These are phyloP conservation scores for Blastobotrys attinorum DNA, from an alignment of 805 yeast genomes.

Conservation along the genomic window DNA sequence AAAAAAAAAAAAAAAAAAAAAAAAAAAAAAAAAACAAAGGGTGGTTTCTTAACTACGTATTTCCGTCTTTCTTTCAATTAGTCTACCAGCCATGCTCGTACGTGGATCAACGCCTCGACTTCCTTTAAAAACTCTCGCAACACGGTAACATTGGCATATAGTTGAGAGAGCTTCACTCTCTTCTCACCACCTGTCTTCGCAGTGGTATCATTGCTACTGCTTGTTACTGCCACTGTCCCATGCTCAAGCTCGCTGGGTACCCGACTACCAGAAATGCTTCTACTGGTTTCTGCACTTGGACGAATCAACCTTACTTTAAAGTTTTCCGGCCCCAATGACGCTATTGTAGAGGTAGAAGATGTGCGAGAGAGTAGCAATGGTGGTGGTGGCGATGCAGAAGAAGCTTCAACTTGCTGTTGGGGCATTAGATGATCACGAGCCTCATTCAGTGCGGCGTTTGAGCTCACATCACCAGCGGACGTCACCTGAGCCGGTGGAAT, in stretches of 20 bases:
- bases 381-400: no score
- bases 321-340: background rate
- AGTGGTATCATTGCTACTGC: background rate
- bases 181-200: background rate
- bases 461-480: no score
- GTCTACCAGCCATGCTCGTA: constrained; percentile 19
- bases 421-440: no score
- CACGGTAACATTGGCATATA: constrained; percentile 21
- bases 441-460: no score
- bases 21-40: no score
- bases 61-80: background rate
- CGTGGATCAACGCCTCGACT: constrained; percentile 21
- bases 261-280: background rate
- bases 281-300: background rate
- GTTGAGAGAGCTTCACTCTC: constrained; percentile 11
- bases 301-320: background rate
- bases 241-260: background rate
- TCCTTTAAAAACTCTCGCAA: constrained; percentile 24
- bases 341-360: background rate
- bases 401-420: no score
- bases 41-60: no score
- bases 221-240: no score
- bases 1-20: no score
- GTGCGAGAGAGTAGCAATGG: background rate
- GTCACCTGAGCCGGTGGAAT: background rate